Percentiles rank a stretch among this genome's conserved stretches.
Conservation (phyloP, 73 alveolate species). For the Paramecium primaurelia region DNA sequence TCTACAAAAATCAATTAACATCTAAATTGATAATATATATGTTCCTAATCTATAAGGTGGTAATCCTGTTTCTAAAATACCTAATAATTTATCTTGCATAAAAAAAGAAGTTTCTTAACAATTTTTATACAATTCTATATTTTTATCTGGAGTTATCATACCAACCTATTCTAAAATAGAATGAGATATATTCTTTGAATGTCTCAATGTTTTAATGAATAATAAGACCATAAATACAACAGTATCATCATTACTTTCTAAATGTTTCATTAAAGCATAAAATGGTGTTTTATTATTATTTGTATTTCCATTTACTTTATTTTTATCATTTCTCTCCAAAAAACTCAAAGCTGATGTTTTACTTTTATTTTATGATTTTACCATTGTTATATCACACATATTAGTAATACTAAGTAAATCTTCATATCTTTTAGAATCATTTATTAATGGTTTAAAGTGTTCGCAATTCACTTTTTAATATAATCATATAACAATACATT, state of each 20-base stretch:
- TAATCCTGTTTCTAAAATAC: neutral
- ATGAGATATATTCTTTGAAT: conserved; percentile 16
- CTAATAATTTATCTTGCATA: neutral
- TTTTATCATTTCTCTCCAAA: neutral
- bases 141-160: conserved; percentile 12
- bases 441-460: neutral
- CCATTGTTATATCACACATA: neutral
- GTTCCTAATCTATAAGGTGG: conserved; percentile 27
- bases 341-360: neutral
- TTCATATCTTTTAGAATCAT: neutral
- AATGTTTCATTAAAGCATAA: neutral
- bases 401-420: neutral
- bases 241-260: conserved; percentile 1
- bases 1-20: neutral
- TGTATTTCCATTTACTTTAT: neutral
- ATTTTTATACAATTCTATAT: neutral
- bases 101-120: neutral
- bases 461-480: neutral
- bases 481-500: neutral
- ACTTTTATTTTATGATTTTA: neutral
- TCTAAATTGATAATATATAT: neutral
- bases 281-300: neutral
- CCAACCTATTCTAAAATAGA: neutral
- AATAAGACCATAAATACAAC: neutral
- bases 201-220: neutral